Base-by-base conservation (phyloP, 139 green algal species). In the Dunaliella primolecta region DNA sequence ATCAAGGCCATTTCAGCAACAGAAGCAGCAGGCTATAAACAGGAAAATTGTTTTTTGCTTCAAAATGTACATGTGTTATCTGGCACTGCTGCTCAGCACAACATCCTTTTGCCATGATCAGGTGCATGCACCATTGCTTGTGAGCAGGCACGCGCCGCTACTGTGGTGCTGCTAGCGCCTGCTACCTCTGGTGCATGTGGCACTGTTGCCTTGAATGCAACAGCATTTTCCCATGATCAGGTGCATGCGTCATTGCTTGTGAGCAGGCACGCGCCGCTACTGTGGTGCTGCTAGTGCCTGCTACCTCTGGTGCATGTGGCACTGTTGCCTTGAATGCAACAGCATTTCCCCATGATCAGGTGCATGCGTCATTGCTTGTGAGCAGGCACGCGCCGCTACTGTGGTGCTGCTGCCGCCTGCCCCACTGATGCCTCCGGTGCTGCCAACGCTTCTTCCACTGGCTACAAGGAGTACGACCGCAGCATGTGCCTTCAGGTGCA, bases 391-490 rank as follows among this genome's bases (percentile, higher is more conserved):
- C 37, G 78, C 21, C 78, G 78, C 27, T 83, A 83, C 78, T 37
- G 35, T 36, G 78, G 78, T 1, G 27, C 78, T 25, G 37, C 3
- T 46, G 78, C 1, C 21, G 78, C 78, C 1, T 32, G 15, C 76
- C 30, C 32, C 36, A 30, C 3, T 37, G 77, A 64, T 36, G 77
- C 77, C 3, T 31, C 29, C 3, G 77, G 37, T 20, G 76, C 70
- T 84, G 36, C 74, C 0, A 36, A 11, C 1, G 37, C 3, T 2
- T 70, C 83, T 27, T 31, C 0, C 0, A 31, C 80, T 55, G 93
- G 95, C 0, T 98, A 98, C 84, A 84, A 91, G 56, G 96, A 99
- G 88, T 99, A 99, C 83, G 94, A 98, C 75, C 83, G 90, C 23
- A 95, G 87, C 80, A 91, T 89, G 37, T 93, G 92, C 82, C 83